Evolutionary conservation across 2,329 filamentous ascomycete species (phyloP), one percentile per base, ranked within the genome.

Genomic region (Grosmannia penicillata): DNA sequence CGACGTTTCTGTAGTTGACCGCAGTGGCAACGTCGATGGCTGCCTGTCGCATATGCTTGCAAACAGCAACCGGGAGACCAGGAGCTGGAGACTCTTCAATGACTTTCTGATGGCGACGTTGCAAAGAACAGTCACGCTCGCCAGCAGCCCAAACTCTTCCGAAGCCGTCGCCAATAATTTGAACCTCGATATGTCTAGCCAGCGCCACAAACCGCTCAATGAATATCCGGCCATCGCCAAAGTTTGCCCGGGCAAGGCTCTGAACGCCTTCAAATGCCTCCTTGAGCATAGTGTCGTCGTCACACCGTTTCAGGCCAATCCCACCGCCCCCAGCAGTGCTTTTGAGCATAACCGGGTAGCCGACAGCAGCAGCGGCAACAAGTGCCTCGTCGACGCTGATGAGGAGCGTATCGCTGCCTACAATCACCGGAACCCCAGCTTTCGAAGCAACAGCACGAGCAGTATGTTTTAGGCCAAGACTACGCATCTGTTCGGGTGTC

Each of bases 241-340:
- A 77, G 0, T 73, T 55, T 1, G 66, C 62, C 43, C 65, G 55
- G 1, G 67, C 70, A 43, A 69, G 56, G 2, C 63, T 68, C 42
- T 65, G 61, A 8, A 72, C 72, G 22, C 56, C 61, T 24, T 54
- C 55, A 39, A 69, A 62, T 9, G 66, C 62, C 13, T 6, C 18
- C 11, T 59, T 53, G 17, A 57, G 56, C 15, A 75, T 62, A 25
- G 72, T 65, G 3, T 60, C 53, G n/a, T 60, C 54, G 23, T 60
- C 50, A 42, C 83, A 84, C 39, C 82, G 83, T 27, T 82, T 68
- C 66, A 93, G 75, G 2, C 85, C 85, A 65, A 89, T 93, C 15
- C 84, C 84, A 31, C 84, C 85, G 24, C 84, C 83, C 6, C 81
- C 81, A 43, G 74, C 75, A 8, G 83, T 80, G 44, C 80, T 83